Evolutionary conservation across 2,329 filamentous ascomycete species (phyloP).

Genomic region (Aspergillus sp.): DNA sequence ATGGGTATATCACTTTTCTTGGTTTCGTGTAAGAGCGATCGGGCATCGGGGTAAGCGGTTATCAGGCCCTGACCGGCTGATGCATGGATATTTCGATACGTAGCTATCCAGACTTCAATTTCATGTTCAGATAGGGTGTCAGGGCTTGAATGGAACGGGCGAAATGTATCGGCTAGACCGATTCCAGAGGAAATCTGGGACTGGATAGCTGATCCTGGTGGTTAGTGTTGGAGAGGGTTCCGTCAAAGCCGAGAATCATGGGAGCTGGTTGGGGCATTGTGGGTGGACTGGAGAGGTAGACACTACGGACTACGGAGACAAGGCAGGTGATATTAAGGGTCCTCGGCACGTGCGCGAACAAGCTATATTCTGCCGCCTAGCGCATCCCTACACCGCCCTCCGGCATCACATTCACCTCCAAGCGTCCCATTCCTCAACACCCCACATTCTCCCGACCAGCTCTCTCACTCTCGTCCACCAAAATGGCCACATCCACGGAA

Average conservation of each 20-base stretch:
- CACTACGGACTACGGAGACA: too few species aligned
- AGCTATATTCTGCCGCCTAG: neutral
- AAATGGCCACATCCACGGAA: neutral
- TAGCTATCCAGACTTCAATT: conserved; percentile 14
- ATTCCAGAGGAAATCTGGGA: conserved; percentile 12
- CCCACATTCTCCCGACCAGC: neutral
- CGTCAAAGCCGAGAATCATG: conserved; percentile 20
- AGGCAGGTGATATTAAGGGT: neutral
- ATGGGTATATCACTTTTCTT: conserved; percentile 15
- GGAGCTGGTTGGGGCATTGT: neutral
- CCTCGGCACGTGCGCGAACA: neutral
- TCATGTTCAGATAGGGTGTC: conserved; percentile 11
- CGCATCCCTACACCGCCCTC: neutral
- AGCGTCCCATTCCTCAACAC: neutral
- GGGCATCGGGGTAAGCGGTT: conserved; percentile 16
- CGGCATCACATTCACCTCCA: neutral
- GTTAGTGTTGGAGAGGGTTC: conserved; percentile 15
- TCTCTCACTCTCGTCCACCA: neutral
- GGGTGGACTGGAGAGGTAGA: too few species aligned
- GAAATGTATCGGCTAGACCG: conserved; percentile 12
- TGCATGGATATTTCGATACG: conserved; percentile 22
- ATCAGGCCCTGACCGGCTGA: conserved; percentile 20
- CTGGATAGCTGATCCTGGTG: neutral
- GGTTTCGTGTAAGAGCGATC: conserved; percentile 5
- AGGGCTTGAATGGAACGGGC: conserved; percentile 6